These are phyloP conservation scores for Backusella psychrophila DNA, from an alignment of 192 early-diverging fungal genomes.

Conservation along the genomic window DNA sequence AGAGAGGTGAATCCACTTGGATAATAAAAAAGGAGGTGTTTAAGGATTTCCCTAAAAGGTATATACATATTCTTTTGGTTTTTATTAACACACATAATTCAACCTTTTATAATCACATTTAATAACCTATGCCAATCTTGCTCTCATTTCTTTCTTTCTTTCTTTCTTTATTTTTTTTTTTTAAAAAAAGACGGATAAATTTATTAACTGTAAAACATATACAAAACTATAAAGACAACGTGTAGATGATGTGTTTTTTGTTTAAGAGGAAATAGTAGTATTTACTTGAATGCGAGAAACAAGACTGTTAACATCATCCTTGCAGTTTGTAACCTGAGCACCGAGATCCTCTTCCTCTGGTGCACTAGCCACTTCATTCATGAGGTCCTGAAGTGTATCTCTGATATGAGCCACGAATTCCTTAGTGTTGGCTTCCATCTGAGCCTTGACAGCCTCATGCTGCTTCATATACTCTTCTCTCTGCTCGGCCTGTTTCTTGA, in stretches of 20 bases:
- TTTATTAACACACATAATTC: neutral
- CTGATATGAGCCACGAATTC: neutral
- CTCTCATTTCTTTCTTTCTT: too few relatives aligned
- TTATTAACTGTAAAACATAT: too few relatives aligned
- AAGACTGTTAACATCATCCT: neutral
- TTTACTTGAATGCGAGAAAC: neutral
- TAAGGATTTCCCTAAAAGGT: neutral
- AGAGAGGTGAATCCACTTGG: too few relatives aligned
- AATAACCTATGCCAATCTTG: too few relatives aligned
- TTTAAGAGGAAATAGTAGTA: neutral
- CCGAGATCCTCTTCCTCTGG: neutral
- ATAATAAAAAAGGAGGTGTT: neutral
- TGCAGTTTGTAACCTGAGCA: neutral
- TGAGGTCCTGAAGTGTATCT: neutral
- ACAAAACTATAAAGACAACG: neutral
- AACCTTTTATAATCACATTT: neutral
- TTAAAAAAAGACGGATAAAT: too few relatives aligned
- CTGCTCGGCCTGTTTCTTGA: neutral
- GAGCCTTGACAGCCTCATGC: slow-evolving; percentile 2
- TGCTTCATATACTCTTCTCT: neutral
- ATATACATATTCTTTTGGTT: neutral
- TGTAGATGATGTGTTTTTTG: neutral
- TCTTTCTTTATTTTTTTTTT: too few relatives aligned
- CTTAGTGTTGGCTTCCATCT: neutral
- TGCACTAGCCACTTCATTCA: neutral